Percentiles rank a stretch among this genome's conserved stretches.
Evolutionary conservation across 805 yeast species (phyloP).

Genomic region (Yarrowia phangngaensis): DNA sequence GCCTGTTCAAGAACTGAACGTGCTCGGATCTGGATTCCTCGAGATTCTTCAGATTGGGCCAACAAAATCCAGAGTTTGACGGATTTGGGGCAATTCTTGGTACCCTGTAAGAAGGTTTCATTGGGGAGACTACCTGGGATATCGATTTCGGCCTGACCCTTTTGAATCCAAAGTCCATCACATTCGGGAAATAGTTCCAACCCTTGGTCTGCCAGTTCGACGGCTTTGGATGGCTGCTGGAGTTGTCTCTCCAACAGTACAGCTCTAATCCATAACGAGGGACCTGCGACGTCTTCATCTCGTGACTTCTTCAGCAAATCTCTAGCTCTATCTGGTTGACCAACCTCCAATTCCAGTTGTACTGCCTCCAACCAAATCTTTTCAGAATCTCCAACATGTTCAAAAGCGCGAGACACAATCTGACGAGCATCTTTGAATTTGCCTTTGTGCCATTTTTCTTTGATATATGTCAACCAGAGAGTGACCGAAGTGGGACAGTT

Average conservation of each 20-base stretch:
- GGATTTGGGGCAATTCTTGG: conserved; percentile 46
- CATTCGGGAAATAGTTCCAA: conserved; percentile 48
- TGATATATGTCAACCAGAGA: conserved; percentile 66
- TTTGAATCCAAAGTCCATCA: conserved; percentile 57
- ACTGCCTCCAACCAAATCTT: conserved; percentile 69
- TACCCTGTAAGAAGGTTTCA: conserved; percentile 49
- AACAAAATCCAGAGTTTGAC: conserved; percentile 54
- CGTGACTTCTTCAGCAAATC: conserved; percentile 44
- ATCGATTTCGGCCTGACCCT: conserved; percentile 51
- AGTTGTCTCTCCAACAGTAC: conserved; percentile 50
- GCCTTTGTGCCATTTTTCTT: conserved; percentile 56
- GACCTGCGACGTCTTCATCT: conserved; percentile 40
- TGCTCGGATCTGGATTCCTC: conserved; percentile 52
- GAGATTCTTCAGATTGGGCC: conserved; percentile 47
- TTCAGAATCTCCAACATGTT: conserved; percentile 46
- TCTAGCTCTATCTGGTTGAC: conserved; percentile 41
- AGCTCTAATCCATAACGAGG: conserved; percentile 60
- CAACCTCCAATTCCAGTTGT: conserved; percentile 53
- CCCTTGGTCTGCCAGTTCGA: conserved; percentile 47
- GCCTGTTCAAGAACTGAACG: conserved; percentile 72
- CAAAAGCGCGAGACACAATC: conserved; percentile 50
- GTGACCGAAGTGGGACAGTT: conserved; percentile 49
- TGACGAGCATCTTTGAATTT: conserved; percentile 52
- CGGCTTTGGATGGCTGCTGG: conserved; percentile 41
- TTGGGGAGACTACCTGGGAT: conserved; percentile 44